Evolutionary conservation across 192 early-diverging fungal species (phyloP), one percentile per base, ranked within the genome.

Genomic region (Backusella westeae): DNA sequence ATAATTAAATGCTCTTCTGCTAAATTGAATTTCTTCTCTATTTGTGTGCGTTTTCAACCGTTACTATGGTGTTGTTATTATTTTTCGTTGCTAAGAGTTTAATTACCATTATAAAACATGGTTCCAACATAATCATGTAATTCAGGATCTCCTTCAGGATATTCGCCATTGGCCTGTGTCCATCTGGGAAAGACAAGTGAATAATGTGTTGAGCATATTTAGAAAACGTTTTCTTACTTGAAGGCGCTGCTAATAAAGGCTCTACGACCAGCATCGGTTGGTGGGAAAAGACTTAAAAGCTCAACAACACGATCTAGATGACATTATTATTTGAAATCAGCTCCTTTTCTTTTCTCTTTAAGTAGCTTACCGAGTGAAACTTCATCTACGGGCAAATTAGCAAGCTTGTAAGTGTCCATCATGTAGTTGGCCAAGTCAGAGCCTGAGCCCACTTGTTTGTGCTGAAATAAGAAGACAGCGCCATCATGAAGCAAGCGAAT

Each of bases 1-100:
- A 95, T 89, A 49, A 95, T 69, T 53, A 95, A 92, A 82, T 98
- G 97, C 71, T 83, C 79, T 79, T 98, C 97, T 56, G 96, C 95
- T 67, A 93, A 89, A 74, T 84, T 84, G 77, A 93, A 97, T 89
- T 77, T 73, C 69, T 78, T 75, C 26, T 23, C 38, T 42, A 8
- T 41, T 41, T n/a, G 6, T 35, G 12, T 68, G 19, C 35, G 1
- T 32, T 36, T 68, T 68, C 38, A 39, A 12, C 38, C 35, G 10
- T 63, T 39, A 65, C 35, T 39, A 26, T 15, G 0, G 0, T 0
- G 8, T 39, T 56, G 26, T 12, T 7, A 32, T 34, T 23, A 19
- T 34, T 44, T n/a, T 35, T 23, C 73, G 65, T 12, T 59, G 10
- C 1, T 53, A 44, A 15, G 14, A 15, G 14, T 17, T 70, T 7